Evolutionary conservation across 225 moss, liverwort and hornwort genomes (phyloP), one percentile per base, ranked within the genome.

Genomic region (Lunularia cruciata): DNA sequence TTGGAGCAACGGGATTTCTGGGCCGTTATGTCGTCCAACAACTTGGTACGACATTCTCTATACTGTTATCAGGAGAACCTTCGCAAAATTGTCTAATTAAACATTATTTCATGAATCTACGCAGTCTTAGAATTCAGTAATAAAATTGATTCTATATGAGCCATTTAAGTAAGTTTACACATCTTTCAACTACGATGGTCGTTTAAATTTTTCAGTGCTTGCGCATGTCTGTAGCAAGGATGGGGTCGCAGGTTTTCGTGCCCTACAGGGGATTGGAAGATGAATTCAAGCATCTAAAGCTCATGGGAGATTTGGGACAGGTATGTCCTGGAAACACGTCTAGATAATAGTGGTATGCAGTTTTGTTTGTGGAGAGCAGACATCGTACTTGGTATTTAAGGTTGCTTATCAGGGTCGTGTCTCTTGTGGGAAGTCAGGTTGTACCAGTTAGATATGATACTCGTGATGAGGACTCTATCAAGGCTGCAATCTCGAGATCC

Each of bases 291-390:
- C 95, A 95, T 76, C 78, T 95, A 39, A 95, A 92, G 67, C 84
- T 95, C 12, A 95, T 95, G 95, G 92, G 95, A 69, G 95, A 95
- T 68, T 76, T 95, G 38, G 95, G 95, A 65, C 94, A 95, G 89
- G 94, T 86, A 74, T 54, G 52, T 10, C 33, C 25, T 48, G 67
- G 38, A 51, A n/a, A 0, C 7, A 4, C 32, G 32, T 57, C n/a
- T n/a, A n/a, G n/a, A n/a, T n/a, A n/a, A 26, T 43, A 35, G 26
- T 60, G 1, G 23, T 26, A 14, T 65, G n/a, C n/a, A n/a, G n/a
- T n/a, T n/a, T n/a, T n/a, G n/a, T n/a, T n/a, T n/a, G n/a, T n/a
- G n/a, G n/a, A n/a, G n/a, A n/a, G n/a, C n/a, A n/a, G 23, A 22
- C 59, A 35, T 5, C 39, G n/a, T 28, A n/a, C n/a, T n/a, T n/a